Evolutionary conservation across 2,329 filamentous ascomycete genomes (phyloP).

Genomic region (Colletotrichum neosansevieriae): DNA sequence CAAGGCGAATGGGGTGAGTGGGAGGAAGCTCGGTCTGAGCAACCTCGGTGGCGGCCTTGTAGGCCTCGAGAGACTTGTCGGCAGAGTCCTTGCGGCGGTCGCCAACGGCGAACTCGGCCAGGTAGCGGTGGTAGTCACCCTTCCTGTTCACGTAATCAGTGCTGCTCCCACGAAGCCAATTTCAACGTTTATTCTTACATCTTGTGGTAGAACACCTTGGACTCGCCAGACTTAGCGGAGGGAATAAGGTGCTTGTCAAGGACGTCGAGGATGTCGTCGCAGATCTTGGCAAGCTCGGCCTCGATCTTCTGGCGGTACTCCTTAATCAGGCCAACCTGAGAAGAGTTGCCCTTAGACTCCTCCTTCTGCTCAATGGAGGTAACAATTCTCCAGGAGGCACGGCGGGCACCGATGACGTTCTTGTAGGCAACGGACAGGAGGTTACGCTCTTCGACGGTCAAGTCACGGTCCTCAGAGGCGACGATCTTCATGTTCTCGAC

Average conservation of each 20-base stretch:
- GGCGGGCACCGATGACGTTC: conserved; percentile 97
- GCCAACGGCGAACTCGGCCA: conserved; percentile 94
- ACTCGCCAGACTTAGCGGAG: conserved; percentile 94
- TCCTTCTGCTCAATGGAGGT: conserved; percentile 99
- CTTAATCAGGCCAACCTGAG: conserved; percentile 92
- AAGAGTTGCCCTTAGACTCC: conserved; percentile 97
- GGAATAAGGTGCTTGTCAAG: conserved; percentile 95
- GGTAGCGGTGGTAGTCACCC: conserved; percentile 99
- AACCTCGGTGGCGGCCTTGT: conserved; percentile 93
- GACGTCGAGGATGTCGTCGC: conserved; percentile 95
- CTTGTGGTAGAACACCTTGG: conserved; percentile 99
- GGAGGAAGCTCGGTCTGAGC: conserved; percentile 89
- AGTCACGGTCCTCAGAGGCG: conserved; percentile 85
- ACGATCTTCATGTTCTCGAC: conserved; percentile 99
- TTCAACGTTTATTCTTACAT: conserved; percentile 73
- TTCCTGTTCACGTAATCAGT: conserved; percentile 73
- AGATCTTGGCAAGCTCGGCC: conserved; percentile 95
- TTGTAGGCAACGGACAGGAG: conserved; percentile 98
- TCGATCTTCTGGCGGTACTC: conserved; percentile 99
- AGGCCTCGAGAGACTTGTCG: conserved; percentile 94
- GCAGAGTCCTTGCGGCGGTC: conserved; percentile 96
- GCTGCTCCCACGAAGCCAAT: background rate
- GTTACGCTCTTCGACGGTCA: conserved; percentile 96
- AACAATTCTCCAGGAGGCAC: conserved; percentile 98
- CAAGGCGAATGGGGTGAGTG: conserved; percentile 93